Conservation (phyloP, 129 eudicot genomes). For the Centaurea solstitialis region DNA sequence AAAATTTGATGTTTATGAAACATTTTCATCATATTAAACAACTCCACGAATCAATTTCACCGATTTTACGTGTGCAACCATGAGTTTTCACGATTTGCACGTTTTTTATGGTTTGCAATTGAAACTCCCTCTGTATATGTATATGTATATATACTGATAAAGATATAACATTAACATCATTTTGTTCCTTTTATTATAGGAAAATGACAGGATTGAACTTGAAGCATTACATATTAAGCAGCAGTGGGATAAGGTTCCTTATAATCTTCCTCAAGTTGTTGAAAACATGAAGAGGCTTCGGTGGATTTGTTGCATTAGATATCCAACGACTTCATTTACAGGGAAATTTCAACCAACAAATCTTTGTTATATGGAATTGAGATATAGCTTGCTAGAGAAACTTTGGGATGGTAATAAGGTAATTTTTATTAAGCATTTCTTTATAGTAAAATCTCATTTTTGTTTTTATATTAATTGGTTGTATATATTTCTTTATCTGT, state of each 20-base stretch:
- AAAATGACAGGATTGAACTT: background rate
- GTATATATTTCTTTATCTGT: too few relatives aligned
- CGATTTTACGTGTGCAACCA: too few relatives aligned
- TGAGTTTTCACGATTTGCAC: too few relatives aligned
- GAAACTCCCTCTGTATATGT: too few relatives aligned
- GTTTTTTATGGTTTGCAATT: too few relatives aligned
- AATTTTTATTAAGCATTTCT: too few relatives aligned
- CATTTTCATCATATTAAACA: too few relatives aligned
- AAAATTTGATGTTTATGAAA: too few relatives aligned
- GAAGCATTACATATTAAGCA: background rate
- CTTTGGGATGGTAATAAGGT: conserved; percentile 1
- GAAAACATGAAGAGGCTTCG: background rate
- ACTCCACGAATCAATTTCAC: too few relatives aligned
- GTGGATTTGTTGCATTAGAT: background rate
- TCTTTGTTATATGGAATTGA: background rate
- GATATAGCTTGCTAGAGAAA: background rate
- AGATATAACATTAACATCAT: background rate
- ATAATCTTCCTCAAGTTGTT: background rate
- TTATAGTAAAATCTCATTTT: too few relatives aligned
- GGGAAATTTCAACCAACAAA: background rate
- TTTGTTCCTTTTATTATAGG: background rate
- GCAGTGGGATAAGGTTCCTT: background rate
- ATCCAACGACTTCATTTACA: background rate
- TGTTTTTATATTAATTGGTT: too few relatives aligned
- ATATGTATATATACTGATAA: too few relatives aligned